Evolutionary conservation across 176 grass and related monocot genomes (phyloP).

Genomic region (Pontederia paniculata): DNA sequence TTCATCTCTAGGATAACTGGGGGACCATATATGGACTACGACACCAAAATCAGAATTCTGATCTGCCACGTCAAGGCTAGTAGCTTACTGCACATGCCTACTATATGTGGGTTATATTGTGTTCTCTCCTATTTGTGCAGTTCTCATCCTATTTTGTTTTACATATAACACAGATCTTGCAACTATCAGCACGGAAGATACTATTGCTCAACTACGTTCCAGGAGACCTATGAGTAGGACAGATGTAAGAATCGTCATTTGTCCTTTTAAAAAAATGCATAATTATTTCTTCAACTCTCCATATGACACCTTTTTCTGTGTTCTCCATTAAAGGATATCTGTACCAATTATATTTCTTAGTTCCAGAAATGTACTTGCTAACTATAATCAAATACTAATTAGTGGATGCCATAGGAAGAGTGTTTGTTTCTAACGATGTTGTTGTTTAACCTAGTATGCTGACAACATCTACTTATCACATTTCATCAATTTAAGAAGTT

Average conservation of each 20-base stretch:
- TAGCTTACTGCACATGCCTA: slow-evolving; percentile 16
- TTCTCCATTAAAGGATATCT: no score
- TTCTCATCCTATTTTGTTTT: slow-evolving; percentile 16
- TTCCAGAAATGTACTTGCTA: no score
- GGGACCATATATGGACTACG: slow-evolving; percentile 55
- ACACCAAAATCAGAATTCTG: slow-evolving; percentile 38
- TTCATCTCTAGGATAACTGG: slow-evolving; percentile 54
- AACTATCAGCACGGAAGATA: slow-evolving; percentile 72
- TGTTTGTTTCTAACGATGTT: no score
- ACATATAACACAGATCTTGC: slow-evolving; percentile 29
- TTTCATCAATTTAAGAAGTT: no score
- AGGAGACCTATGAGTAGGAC: slow-evolving; percentile 91
- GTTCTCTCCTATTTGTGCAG: slow-evolving; percentile 3
- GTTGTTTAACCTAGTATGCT: no score
- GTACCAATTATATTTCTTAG: no score
- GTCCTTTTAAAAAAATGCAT: background rate
- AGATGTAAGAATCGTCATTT: slow-evolving; percentile 38
- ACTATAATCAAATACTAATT: no score
- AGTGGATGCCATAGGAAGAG: no score
- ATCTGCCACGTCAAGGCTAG: slow-evolving; percentile 50
- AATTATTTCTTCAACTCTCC: background rate
- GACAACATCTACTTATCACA: no score
- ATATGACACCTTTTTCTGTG: no score
- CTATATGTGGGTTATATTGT: slow-evolving; percentile 1
- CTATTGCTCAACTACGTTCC: slow-evolving; percentile 76